Conservation (phyloP, 495 filamentous ascomycete species). For the Xylona heveae region DNA sequence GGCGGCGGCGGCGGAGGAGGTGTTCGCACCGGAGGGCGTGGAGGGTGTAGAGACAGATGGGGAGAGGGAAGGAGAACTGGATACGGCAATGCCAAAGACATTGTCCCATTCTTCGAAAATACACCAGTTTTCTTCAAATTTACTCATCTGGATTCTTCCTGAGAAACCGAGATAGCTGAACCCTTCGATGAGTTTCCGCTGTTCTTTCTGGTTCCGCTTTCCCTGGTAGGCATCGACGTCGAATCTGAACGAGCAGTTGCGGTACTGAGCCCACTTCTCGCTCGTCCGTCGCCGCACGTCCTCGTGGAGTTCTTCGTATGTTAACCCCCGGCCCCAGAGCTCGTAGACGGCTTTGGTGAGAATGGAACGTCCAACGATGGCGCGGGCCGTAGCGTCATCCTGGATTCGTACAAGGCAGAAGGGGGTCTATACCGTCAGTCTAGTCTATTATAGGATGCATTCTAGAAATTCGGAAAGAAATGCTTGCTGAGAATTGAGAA, state of each 20-base stretch:
- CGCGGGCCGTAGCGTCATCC: conserved; percentile 38
- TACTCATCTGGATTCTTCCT: conserved; percentile 52
- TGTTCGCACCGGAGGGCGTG: not conserved
- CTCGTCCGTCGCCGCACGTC: conserved; percentile 32
- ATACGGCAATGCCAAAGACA: conserved; percentile 21
- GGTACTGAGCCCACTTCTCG: conserved; percentile 43
- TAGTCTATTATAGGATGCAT: conserved; percentile 9
- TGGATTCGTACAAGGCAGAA: conserved; percentile 59
- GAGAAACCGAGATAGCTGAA: conserved; percentile 60
- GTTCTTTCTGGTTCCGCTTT: conserved; percentile 33
- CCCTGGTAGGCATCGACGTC: conserved; percentile 56
- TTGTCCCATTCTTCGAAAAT: conserved; percentile 65
- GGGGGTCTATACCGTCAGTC: conserved; percentile 49
- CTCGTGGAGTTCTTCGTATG: conserved; percentile 46
- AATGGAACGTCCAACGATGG: conserved; percentile 53
- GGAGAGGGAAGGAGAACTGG: too few species aligned
- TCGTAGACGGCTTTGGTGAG: conserved; percentile 66
- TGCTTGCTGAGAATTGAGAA: not conserved
- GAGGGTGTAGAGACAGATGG: too few species aligned
- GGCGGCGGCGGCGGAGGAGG: conserved; percentile 7
- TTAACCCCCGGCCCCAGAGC: conserved; percentile 59
- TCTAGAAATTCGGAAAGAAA: conserved; percentile 5
- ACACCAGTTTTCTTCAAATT: conserved; percentile 48
- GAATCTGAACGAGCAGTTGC: conserved; percentile 52
- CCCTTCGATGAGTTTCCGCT: conserved; percentile 51